Evolutionary conservation across 2,329 filamentous ascomycete genomes (phyloP).

Genomic region (Cytospora piceicola): DNA sequence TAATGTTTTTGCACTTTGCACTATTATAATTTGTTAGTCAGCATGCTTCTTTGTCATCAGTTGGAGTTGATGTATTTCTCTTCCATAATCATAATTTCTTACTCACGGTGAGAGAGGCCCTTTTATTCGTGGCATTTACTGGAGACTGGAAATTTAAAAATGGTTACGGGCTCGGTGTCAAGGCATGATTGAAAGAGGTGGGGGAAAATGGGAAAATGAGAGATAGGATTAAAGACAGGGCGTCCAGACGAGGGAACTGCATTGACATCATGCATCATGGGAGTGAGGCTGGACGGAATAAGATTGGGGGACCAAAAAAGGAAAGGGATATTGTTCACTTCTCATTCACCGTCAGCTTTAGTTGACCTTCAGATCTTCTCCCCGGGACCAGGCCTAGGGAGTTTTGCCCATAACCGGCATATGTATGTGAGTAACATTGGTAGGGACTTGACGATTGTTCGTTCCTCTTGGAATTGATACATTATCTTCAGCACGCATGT

Average conservation of each 20-base stretch:
- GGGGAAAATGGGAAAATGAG: neutral
- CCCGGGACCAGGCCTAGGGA: slow-evolving; percentile 1
- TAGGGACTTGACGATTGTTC: too few relatives aligned
- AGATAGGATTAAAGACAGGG: slow-evolving; percentile 8
- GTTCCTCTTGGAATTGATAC: too few relatives aligned
- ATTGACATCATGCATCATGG: slow-evolving; percentile 11
- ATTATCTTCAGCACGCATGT: too few relatives aligned
- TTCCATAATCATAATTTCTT: slow-evolving; percentile 5
- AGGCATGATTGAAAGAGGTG: slow-evolving; percentile 20
- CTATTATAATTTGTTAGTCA: neutral
- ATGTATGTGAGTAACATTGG: too few relatives aligned
- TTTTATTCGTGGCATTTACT: neutral
- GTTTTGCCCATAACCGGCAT: too few relatives aligned
- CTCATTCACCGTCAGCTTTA: neutral
- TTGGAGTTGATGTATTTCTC: slow-evolving; percentile 1
- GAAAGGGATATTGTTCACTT: slow-evolving; percentile 3
- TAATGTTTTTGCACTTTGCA: slow-evolving; percentile 6
- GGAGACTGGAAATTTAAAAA: neutral
- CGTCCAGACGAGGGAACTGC: slow-evolving; percentile 16
- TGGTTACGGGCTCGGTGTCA: slow-evolving; percentile 3
- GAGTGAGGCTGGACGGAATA: neutral
- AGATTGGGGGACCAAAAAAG: neutral
- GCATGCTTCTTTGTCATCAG: neutral
- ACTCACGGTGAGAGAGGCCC: neutral
- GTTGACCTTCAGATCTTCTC: neutral